These are phyloP conservation scores for Monosporascus sp. DNA, from an alignment of 2,329 filamentous ascomycete genomes.

Conservation along the genomic window DNA sequence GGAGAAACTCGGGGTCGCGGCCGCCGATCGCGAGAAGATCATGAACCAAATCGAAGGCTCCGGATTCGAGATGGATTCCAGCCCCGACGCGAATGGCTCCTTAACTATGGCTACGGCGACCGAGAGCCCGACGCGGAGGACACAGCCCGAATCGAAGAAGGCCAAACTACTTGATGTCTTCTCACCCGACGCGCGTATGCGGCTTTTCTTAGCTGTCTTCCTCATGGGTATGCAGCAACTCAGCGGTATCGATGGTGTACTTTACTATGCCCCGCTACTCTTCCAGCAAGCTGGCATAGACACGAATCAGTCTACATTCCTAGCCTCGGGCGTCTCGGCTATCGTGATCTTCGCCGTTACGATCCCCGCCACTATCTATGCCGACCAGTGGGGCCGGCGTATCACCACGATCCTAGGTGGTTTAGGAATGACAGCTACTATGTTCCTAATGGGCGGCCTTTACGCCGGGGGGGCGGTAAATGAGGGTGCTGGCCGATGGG, in stretches of 20 bases:
- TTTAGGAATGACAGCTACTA: constrained; percentile 39
- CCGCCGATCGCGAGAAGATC: too few species aligned
- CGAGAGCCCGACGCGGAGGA: neutral
- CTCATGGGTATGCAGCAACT: constrained; percentile 55
- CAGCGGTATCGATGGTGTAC: constrained; percentile 54
- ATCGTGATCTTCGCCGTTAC: constrained; percentile 20
- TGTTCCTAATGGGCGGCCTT: constrained; percentile 46
- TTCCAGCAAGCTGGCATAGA: constrained; percentile 55
- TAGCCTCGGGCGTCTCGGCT: constrained; percentile 20
- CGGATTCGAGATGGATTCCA: too few species aligned
- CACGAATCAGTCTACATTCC: constrained; percentile 29
- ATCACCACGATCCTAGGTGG: constrained; percentile 49
- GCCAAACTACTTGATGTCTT: constrained; percentile 16
- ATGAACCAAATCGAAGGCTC: too few species aligned
- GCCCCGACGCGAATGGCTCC: too few species aligned
- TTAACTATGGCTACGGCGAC: too few species aligned
- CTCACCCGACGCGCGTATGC: constrained; percentile 19
- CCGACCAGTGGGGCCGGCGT: constrained; percentile 51
- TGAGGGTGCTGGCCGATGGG: constrained; percentile 37
- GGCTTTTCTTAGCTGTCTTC: constrained; percentile 49
- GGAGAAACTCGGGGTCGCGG: too few species aligned
- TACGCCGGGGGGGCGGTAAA: constrained; percentile 40
- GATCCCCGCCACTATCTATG: constrained; percentile 34
- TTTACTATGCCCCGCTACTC: constrained; percentile 56
- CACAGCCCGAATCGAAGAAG: constrained; percentile 25